Conservation (phyloP, 805 yeast species). For the Candida boidinii region DNA sequence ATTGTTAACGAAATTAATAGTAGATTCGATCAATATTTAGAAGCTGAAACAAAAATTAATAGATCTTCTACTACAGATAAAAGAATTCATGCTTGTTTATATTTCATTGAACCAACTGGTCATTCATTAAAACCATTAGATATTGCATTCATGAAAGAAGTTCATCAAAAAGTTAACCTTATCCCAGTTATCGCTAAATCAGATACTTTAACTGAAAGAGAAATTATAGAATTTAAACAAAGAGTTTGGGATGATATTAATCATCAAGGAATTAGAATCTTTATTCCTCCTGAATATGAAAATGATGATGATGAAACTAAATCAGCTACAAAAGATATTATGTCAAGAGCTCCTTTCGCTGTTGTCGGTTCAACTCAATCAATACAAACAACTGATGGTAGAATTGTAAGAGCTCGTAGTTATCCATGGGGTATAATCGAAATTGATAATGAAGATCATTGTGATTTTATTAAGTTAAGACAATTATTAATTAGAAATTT, state of each 20-base stretch:
- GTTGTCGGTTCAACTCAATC: slow-evolving; percentile 82
- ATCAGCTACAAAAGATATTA: slow-evolving; percentile 54
- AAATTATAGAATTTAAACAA: slow-evolving; percentile 65
- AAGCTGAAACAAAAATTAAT: slow-evolving; percentile 76
- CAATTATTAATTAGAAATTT: slow-evolving; percentile 83
- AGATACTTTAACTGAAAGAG: slow-evolving; percentile 86
- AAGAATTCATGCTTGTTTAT: slow-evolving; percentile 87
- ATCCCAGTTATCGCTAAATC: slow-evolving; percentile 94
- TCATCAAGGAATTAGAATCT: slow-evolving; percentile 65
- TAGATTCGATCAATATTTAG: slow-evolving; percentile 83
- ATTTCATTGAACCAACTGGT: slow-evolving; percentile 96
- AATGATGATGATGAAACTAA: slow-evolving; percentile 75
- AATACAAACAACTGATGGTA: slow-evolving; percentile 65
- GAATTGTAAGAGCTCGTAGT: slow-evolving; percentile 78
- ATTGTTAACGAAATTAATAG: slow-evolving; percentile 81
- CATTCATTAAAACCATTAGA: slow-evolving; percentile 87
- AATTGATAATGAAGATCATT: slow-evolving; percentile 89
- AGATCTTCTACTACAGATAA: slow-evolving; percentile 67
- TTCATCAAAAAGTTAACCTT: slow-evolving; percentile 86
- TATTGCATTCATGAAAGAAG: slow-evolving; percentile 75
- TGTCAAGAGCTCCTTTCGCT: slow-evolving; percentile 80
- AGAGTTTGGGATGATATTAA: slow-evolving; percentile 71
- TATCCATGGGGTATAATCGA: slow-evolving; percentile 98
- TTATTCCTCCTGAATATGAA: slow-evolving; percentile 70
- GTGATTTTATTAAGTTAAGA: slow-evolving; percentile 84